These are phyloP conservation scores for Candida cerambycidarum DNA, from an alignment of 805 yeast genomes.

Conservation along the genomic window DNA sequence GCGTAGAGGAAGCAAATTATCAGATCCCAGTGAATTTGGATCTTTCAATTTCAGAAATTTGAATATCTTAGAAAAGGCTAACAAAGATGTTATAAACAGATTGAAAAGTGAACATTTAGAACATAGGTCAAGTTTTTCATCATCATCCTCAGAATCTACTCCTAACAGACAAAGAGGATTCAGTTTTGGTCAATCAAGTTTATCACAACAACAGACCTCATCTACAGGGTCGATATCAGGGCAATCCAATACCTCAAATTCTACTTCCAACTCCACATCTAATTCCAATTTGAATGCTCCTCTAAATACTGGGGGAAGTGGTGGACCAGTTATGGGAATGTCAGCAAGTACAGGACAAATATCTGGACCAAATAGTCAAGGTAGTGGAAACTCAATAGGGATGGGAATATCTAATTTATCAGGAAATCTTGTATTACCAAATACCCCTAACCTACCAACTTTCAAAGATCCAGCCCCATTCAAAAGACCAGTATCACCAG, in stretches of 20 bases:
- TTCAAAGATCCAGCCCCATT: conserved; percentile 35
- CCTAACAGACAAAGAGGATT: conserved; percentile 39
- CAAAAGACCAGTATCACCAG: conserved; percentile 50
- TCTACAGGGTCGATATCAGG: conserved; percentile 1
- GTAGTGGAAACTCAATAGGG: conserved; percentile 1
- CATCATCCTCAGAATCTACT: conserved; percentile 48
- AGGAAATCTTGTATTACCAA: conserved; percentile 3
- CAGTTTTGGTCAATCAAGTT: conserved; percentile 21
- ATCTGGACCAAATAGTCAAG: background rate
- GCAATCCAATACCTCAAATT: background rate
- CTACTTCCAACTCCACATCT: conserved; percentile 1
- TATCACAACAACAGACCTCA: background rate
- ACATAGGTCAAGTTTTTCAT: conserved; percentile 49
- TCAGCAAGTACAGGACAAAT: background rate
- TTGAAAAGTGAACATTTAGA: conserved; percentile 81
- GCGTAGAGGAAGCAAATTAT: conserved; percentile 68
- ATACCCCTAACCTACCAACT: conserved; percentile 6
- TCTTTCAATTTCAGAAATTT: conserved; percentile 87
- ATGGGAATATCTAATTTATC: conserved; percentile 10
- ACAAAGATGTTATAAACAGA: conserved; percentile 86
- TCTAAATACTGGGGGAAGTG: background rate
- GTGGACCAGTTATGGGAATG: background rate
- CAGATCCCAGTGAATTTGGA: conserved; percentile 82
- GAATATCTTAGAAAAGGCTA: conserved; percentile 88
- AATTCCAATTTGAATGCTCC: background rate